These are phyloP conservation scores for Xerocomus amazonicus DNA, from an alignment of 1,284 basidiomycete genomes.

Conservation along the genomic window DNA sequence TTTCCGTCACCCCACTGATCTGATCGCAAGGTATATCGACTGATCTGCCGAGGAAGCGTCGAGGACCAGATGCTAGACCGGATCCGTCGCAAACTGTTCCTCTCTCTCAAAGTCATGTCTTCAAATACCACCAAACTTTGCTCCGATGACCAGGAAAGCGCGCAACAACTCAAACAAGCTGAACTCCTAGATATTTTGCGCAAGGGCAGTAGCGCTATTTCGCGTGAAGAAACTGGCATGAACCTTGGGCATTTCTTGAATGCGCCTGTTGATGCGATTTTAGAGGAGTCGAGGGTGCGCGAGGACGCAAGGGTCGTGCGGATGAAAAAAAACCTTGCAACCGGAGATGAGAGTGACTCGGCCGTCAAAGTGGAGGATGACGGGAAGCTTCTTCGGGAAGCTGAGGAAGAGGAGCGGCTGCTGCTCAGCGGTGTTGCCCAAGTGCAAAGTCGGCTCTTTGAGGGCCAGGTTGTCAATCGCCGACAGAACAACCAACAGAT, in stretches of 20 bases:
- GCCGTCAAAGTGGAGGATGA: slow-evolving; percentile 23
- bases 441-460: slow-evolving; percentile 56
- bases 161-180: slow-evolving; percentile 34
- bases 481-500: slow-evolving; percentile 39
- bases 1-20: background rate
- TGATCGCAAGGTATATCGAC: slow-evolving; percentile 46
- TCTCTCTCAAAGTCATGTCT: slow-evolving; percentile 57
- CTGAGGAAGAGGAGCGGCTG: slow-evolving; percentile 52
- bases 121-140: slow-evolving; percentile 25
- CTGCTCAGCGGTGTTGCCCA: slow-evolving; percentile 53
- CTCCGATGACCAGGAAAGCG: slow-evolving; percentile 16
- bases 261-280: slow-evolving; percentile 41
- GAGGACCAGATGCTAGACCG: slow-evolving; percentile 67
- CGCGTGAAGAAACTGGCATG: slow-evolving; percentile 37
- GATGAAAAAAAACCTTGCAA: slow-evolving; percentile 38
- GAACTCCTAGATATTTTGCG: slow-evolving; percentile 55
- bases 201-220: slow-evolving; percentile 53
- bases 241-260: slow-evolving; percentile 41
- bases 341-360: slow-evolving; percentile 9
- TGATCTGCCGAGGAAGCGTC: slow-evolving; percentile 56
- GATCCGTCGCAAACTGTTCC: slow-evolving; percentile 58
- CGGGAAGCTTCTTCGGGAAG: slow-evolving; percentile 38
- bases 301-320: slow-evolving; percentile 41
- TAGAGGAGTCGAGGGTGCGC: slow-evolving; percentile 41
- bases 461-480: slow-evolving; percentile 46